Evolutionary conservation across 2,329 filamentous ascomycete species (phyloP).

Genomic region (Macrophomina phaseolina): DNA sequence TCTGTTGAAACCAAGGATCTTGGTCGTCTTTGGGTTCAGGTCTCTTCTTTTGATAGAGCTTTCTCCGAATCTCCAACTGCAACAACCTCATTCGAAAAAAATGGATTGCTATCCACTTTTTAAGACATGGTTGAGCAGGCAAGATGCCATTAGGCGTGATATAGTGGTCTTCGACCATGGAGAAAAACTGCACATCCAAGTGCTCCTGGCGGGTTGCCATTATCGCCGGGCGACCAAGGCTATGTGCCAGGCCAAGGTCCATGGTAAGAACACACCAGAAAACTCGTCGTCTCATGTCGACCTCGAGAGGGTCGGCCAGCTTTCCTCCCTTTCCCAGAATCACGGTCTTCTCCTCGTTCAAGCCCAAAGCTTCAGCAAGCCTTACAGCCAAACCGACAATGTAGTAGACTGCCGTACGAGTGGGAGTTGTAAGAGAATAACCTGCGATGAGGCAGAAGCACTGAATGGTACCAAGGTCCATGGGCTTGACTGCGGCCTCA

Average conservation of each 20-base stretch:
- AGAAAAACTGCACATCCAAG: constrained; percentile 85
- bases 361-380: constrained; percentile 85
- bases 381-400: constrained; percentile 86
- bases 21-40: constrained; percentile 76
- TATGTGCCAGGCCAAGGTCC: constrained; percentile 87
- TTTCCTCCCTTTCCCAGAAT: constrained; percentile 65
- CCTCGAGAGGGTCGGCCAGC: constrained; percentile 70
- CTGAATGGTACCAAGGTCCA: constrained; percentile 88
- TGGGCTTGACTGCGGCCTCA: constrained; percentile 81
- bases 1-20: constrained; percentile 85
- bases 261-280: constrained; percentile 89
- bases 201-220: constrained; percentile 83
- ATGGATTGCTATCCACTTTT: constrained; percentile 89
- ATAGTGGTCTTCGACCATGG: constrained; percentile 78
- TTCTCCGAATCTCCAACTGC: constrained; percentile 85
- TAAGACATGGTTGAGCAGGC: constrained; percentile 73
- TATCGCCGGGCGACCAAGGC: constrained; percentile 83
- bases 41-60: constrained; percentile 83
- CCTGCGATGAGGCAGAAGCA: constrained; percentile 86
- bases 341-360: constrained; percentile 90
- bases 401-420: constrained; percentile 90
- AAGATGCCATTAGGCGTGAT: constrained; percentile 80
- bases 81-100: constrained; percentile 90
- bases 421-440: constrained; percentile 91
- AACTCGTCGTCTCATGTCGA: constrained; percentile 87